Evolutionary conservation across 192 early-diverging fungal genomes (phyloP), one percentile per base, ranked within the genome.

Genomic region (Coemansia sp.): DNA sequence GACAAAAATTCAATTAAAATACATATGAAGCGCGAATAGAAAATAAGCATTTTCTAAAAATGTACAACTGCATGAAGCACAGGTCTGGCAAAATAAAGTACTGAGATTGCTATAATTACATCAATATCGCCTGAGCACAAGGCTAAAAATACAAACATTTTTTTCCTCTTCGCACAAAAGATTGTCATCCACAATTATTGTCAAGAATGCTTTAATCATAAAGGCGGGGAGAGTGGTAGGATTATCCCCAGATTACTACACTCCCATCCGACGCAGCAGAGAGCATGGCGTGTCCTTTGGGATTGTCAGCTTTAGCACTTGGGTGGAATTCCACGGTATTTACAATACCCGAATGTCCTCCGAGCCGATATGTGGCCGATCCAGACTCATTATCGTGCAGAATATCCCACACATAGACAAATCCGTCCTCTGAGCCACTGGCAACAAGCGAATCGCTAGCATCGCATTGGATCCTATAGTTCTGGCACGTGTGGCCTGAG

Each of bases 361-460:
- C 21, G 25, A 82, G 68, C 11, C 75, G 64, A 9, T 5, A 12
- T 9, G 5, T 59, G 46, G 39, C 29, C 8, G 44, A 25, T 9
- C 31, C 67, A 21, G 53, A 29, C 4, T 68, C 67, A 59, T 42
- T 61, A n/a, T 85, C 87, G 55, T 89, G 91, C 12, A 92, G 77
- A 21, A 94, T 73, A 78, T 95, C 90, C 95, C 95, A 99, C 39
- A 94, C 84, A 72, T 89, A 89, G 6, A 97, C 90, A 38, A 75
- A 80, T 10, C 94, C 94, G 72, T 97, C 94, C 70, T 99, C 95
- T 46, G 91, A 93, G 1, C 97, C 97, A 63, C 91, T 91, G 14
- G 94, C 84, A 1, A 94, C 91, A 69, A 88, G 66, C 4, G 88
- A 84, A 64, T 93, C 93, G 42, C 85, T 87, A 60, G 97, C 74